A percentile compares a stretch with the other conserved stretches of the same genome.
Evolutionary conservation across 306 rosid species (phyloP).

Genomic region (Cicer judaicum): DNA sequence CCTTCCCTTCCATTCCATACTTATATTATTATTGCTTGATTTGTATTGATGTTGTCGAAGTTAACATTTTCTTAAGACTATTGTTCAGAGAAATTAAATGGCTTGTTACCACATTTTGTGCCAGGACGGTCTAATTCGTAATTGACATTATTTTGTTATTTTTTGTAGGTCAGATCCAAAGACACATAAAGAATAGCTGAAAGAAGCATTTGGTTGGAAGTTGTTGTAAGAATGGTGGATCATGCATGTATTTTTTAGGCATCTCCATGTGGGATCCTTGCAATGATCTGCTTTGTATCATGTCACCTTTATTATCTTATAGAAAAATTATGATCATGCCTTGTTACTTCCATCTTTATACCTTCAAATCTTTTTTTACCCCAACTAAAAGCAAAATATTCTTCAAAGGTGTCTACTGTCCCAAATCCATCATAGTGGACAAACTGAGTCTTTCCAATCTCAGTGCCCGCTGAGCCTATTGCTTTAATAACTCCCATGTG

Average conservation of each 20-base stretch:
- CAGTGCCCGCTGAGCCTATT: conserved; percentile 32
- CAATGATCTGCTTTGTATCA: conserved; percentile 74
- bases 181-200: conserved; percentile 54
- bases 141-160: conserved; percentile 45
- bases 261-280: conserved; percentile 61
- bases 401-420: conserved; percentile 17
- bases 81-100: not conserved
- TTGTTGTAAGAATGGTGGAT: conserved; percentile 65
- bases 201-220: conserved; percentile 63
- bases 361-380: conserved; percentile 21
- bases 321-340: conserved; percentile 59
- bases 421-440: conserved; percentile 28
- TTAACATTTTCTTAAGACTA: not conserved
- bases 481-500: not conserved
- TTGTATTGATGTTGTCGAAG: not conserved
- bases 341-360: conserved; percentile 43
- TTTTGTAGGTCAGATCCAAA: conserved; percentile 53
- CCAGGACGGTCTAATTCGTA: conserved; percentile 16
- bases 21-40: not conserved
- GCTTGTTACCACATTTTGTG: not conserved
- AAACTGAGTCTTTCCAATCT: not conserved
- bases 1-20: conserved; percentile 5
- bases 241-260: conserved; percentile 55
- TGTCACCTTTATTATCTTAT: conserved; percentile 61
- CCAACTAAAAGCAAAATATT: conserved; percentile 38